Base-by-base conservation (phyloP, 768 basidiomycete species). In the Tulasnella calospora region DNA sequence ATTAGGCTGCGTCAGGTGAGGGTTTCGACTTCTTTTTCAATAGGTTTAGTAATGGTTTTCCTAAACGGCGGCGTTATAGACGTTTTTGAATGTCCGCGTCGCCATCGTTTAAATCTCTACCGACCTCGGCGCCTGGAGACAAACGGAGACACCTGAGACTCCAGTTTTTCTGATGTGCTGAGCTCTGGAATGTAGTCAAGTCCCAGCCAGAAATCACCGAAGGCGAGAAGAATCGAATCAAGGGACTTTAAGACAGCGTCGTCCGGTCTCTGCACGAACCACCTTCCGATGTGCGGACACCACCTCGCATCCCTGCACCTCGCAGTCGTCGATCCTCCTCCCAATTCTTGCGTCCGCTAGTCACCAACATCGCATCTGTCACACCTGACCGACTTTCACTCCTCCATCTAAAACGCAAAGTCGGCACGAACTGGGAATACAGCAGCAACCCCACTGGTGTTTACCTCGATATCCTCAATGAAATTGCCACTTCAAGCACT, bases 401-500 rank as follows among this genome's bases (percentile, higher is more conserved):
- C 46, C 90, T 99, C 23, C 96, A 99, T 84, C 87, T 99, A 80
- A 99, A 99, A 88, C 92, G 98, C 84, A 98, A 96, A 86, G 94
- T 97, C 41, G 98, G 97, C 47, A 89, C 89, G 23, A 92, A 89
- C 82, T 99, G 97, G 96, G 95, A 97, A 83, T 99, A 99, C 86
- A 96, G 94, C 82, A 95, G 93, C 86, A 99, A 99, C 85, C 87
- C 99, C 76, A 99, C 97, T 15, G 90, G 94, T 76, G 93, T 94
- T 33, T 98, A 99, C 85, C 90, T 99, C 81, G 98, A 99, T 82
- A 92, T 99, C 81, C 88, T 99, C 44, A 94, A 96, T 83, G 98
- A 99, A 85, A 99, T 99, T 81, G 98, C 98, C 7, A 98, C 98
- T 0, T 95, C 97, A 5, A 98, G 98, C 17, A 98, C 96, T 0